Base-by-base conservation (phyloP, 495 filamentous ascomycete species). In the Podospora appendiculata region DNA sequence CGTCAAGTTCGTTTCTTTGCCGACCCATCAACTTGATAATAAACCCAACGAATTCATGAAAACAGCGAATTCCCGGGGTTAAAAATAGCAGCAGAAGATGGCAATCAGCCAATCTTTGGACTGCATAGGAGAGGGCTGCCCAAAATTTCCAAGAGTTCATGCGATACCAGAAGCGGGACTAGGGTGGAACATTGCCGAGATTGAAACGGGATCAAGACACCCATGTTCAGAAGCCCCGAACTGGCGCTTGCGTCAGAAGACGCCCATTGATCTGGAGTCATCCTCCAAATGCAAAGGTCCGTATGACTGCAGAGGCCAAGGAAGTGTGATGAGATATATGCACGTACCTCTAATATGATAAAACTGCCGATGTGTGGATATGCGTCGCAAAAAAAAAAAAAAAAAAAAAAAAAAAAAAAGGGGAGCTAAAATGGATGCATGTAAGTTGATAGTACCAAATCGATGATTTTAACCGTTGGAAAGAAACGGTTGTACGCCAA, bases 121-220 rank as follows among this genome's bases (percentile, higher is more conserved):
- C 54, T 51, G 42, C 41, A 54, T 47, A 51, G 56, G 51, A 51
- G 52, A 54, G 53, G 52, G 57, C 52, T 38, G 58, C 57, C 38
- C 53, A 56, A 64, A 61, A 57, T 58, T 61, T 59, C 56, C 58
- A 61, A 56, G 54, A 57, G 48, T 62, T 62, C 58, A 69, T 67
- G 66, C 66, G 55, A 52, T 60, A 45, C 54, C 59, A 54, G 48
- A 65, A 61, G 51, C 38, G 56, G 66, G 41, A 61, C 64, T 69
- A 69, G 66, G 59, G 64, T 69, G 66, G 62, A 67, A 69, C 66
- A 58, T 55, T 67, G 66, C 64, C 66, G 66, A 69, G 58, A 69
- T 69, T 65, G 64, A 67, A 69, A 69, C 62, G 62, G 66, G 58
- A 59, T 57, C 55, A 58, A 47, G 47, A 56, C 32, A 58, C 58